A percentile compares a stretch with the other conserved stretches of the same genome.
Evolutionary conservation across 2,329 filamentous ascomycete species (phyloP).

Genomic region (Botrytis sinoallii): DNA sequence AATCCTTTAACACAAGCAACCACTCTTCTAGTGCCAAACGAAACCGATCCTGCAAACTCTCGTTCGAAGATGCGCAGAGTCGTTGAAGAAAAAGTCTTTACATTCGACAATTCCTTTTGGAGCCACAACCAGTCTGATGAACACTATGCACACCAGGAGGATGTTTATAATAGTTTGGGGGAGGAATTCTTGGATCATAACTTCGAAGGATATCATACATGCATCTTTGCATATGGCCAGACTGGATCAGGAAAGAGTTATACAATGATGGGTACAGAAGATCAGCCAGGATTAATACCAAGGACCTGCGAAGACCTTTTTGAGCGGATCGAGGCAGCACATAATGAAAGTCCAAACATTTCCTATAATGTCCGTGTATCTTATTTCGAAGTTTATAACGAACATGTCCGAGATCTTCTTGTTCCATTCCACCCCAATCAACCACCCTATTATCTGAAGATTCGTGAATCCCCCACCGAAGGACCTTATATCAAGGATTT

Average conservation of each 20-base stretch:
- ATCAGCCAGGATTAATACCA: slow-evolving; percentile 87
- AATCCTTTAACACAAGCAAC: slow-evolving; percentile 83
- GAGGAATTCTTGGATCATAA: slow-evolving; percentile 99
- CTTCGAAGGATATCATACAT: slow-evolving; percentile 98
- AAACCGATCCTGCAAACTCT: slow-evolving; percentile 51
- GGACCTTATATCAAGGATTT: slow-evolving; percentile 96
- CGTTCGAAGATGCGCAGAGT: slow-evolving; percentile 67
- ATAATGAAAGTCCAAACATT: slow-evolving; percentile 79
- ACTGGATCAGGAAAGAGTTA: slow-evolving; percentile 98
- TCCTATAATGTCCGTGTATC: slow-evolving; percentile 97
- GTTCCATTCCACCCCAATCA: slow-evolving; percentile 68
- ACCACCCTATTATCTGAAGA: slow-evolving; percentile 89
- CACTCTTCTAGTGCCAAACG: slow-evolving; percentile 68
- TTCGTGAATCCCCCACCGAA: slow-evolving; percentile 90
- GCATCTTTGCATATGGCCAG: slow-evolving; percentile 98
- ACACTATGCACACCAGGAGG: slow-evolving; percentile 88
- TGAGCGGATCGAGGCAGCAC: slow-evolving; percentile 75
- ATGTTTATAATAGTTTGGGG: slow-evolving; percentile 90
- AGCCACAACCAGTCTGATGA: slow-evolving; percentile 76
- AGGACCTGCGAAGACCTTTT: slow-evolving; percentile 95
- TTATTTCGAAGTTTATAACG: slow-evolving; percentile 99
- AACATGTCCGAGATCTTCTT: slow-evolving; percentile 92
- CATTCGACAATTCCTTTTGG: slow-evolving; percentile 98
- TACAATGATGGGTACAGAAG: slow-evolving; percentile 90
- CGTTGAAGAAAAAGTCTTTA: slow-evolving; percentile 85